Base-by-base conservation (phyloP, 805 yeast genomes). In the Saturnispora silvae region DNA sequence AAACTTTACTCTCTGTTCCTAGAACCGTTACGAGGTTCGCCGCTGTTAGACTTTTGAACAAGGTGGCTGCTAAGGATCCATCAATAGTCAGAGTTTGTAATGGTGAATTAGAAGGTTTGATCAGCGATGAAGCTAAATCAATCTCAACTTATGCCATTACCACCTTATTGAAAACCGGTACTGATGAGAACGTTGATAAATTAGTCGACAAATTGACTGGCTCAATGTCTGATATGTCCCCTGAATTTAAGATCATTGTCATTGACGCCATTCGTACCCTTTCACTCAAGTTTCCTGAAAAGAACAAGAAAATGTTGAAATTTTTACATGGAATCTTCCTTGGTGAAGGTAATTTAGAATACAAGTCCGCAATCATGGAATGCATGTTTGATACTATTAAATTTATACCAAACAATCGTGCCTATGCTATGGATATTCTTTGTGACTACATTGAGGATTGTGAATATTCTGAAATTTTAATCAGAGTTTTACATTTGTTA, bases 391-490 rank as follows among this genome's bases (percentile, higher is more conserved):
- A 89, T 57, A 70, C 92, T 59, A 83, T 92, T 49, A 79, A 81
- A 48, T 85, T 80, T 53, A 77, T 85, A 42, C 95, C 95, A 16
- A 76, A 68, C 45, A 84, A 94, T 11, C 75, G 83, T 52, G 92
- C 82, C 49, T 60, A 72, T 34, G 94, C 95, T 17, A 67, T 92
- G 52, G 85, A 82, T 62, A 80, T 80, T 58, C 69, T 92, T 50
- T 86, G 97, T 68, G 98, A 92, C 60, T 87, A 86, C 55, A 92
- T 92, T 51, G 98, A 92, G 63, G 98, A 92, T 67, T 92, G 97
- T 64, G 98, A 92, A 63, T 89, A 71, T 64, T 82, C 95, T 22
- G 96, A 86, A 61, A 75, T 92, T 44, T 75, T 94, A 20, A 95
- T 87, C n/a, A 75, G 97, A 54, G 79, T 92, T 41, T 69, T 92